Base-by-base conservation (phyloP, 768 basidiomycete species). In the Rhizopogon rudus region DNA sequence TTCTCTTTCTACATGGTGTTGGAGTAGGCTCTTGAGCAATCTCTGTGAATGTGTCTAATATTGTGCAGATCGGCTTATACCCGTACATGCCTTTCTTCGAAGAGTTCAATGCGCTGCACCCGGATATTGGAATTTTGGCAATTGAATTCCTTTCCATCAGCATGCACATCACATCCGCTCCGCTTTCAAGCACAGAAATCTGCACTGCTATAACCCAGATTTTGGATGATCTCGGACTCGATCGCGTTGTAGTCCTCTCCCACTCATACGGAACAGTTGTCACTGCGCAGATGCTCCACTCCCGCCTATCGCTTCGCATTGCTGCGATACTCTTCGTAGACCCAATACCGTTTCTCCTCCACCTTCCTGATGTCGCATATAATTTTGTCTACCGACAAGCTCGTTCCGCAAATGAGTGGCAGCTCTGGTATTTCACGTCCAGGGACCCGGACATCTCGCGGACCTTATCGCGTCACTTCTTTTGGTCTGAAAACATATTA, bases 1-100 rank as follows among this genome's bases (percentile, higher is more conserved):
- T 88, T 9, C 64, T 87, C n/a, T 85, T 87, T 61, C 60, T 88
- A 1, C 86, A 88, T 53, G 86, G 86, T 9, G 80, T 87, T n/a
- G 86, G 86, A 9, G 82, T 85, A 67, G 3, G 77, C 55, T 13
- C 39, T 13, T 33, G 7, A 40, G 5, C 12, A 17, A 25, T 33
- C 37, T 35, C n/a, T 31, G 22, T 17, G 9, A 13, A 44, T 58
- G 37, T n/a, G 61, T 55, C 14, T n/a, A 44, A 53, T 20, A 22
- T 48, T 12, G 5, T 3, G 22, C 57, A 86, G 84, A 83, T 88
- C 53, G 86, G 86, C 33, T 67, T 87, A 41, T 78, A 73, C 63
- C 79, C 84, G 0, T 87, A 88, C 55, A 44, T 74, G 1, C 64
- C 73, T 3, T 82, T 87, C 59, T 60, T 88, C 51, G 65, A 65